Conservation (phyloP, 768 basidiomycete species). For the Tulasnella sp. region DNA sequence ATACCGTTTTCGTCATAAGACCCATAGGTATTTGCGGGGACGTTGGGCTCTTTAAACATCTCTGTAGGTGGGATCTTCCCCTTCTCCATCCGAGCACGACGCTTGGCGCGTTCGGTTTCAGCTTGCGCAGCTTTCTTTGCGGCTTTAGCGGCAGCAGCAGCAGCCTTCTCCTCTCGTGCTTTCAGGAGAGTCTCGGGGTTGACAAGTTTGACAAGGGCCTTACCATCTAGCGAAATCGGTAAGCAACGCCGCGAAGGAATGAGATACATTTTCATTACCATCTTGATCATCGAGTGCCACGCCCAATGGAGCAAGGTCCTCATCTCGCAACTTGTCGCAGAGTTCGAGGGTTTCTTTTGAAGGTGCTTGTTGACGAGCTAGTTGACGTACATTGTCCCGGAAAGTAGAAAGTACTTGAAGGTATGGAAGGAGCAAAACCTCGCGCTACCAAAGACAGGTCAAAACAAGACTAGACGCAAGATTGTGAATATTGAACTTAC, state of each 20-base stretch:
- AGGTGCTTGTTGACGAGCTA: constrained; percentile 56
- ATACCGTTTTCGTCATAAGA: constrained; percentile 79
- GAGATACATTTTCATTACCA: constrained; percentile 34
- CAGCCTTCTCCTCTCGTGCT: constrained; percentile 79
- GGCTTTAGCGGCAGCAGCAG: constrained; percentile 56
- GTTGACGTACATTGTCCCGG: constrained; percentile 72
- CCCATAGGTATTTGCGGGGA: constrained; percentile 55
- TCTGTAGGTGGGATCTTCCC: constrained; percentile 60
- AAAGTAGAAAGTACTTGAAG: constrained; percentile 73
- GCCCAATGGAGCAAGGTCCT: constrained; percentile 82
- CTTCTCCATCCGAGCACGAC: constrained; percentile 65
- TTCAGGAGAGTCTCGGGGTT: constrained; percentile 67
- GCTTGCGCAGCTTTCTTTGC: constrained; percentile 62
- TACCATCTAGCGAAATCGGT: constrained; percentile 50
- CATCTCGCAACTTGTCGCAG: constrained; percentile 81
- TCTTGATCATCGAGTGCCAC: constrained; percentile 96
- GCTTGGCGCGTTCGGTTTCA: constrained; percentile 50
- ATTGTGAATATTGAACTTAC: constrained; percentile 22
- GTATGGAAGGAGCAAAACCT: constrained; percentile 81
- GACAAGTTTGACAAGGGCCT: constrained; percentile 86
- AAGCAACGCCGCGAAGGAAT: background rate
- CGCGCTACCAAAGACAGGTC: constrained; percentile 41
- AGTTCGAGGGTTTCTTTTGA: constrained; percentile 71
- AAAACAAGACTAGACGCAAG: constrained; percentile 12
- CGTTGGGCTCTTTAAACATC: constrained; percentile 75